Percentiles rank a stretch among this genome's conserved stretches.
Conservation (phyloP, 1,284 basidiomycete genomes). For the Rhodotorula sp. region DNA sequence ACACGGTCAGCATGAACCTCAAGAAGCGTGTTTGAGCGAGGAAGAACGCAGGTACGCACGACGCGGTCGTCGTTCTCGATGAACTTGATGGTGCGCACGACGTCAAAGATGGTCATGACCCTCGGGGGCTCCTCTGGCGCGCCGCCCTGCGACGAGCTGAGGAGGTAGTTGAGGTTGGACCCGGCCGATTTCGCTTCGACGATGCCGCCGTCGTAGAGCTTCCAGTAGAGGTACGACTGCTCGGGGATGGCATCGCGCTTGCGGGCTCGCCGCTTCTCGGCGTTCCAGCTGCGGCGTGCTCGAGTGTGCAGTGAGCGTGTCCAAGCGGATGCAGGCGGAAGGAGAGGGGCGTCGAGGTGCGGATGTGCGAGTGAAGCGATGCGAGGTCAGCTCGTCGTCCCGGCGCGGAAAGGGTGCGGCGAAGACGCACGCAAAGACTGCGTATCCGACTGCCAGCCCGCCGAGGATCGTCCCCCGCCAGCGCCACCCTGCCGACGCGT, state of each 20-base stretch:
- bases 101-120: slow-evolving; percentile 52
- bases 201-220: slow-evolving; percentile 46
- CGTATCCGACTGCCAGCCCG: slow-evolving; percentile 21
- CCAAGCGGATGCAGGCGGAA: too few relatives aligned
- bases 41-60: slow-evolving; percentile 24
- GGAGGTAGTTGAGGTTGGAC: slow-evolving; percentile 42
- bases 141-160: slow-evolving; percentile 34
- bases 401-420: neutral
- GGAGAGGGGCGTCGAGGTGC: too few relatives aligned
- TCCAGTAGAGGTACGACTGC: slow-evolving; percentile 45
- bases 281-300: slow-evolving; percentile 22
- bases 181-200: slow-evolving; percentile 44
- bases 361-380: too few relatives aligned
- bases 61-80: slow-evolving; percentile 51
- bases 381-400: neutral
- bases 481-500: slow-evolving; percentile 5
- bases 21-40: neutral
- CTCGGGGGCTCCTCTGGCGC: slow-evolving; percentile 43
- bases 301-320: too few relatives aligned
- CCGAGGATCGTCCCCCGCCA: slow-evolving; percentile 25
- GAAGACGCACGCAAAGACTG: slow-evolving; percentile 20
- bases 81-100: slow-evolving; percentile 51
- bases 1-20: too few relatives aligned
- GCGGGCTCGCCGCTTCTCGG: slow-evolving; percentile 29
- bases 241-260: slow-evolving; percentile 41